A percentile compares a stretch with the other conserved stretches of the same genome.
Evolutionary conservation across 2,329 filamentous ascomycete species (phyloP).

Genomic region (Claviceps maximensis): DNA sequence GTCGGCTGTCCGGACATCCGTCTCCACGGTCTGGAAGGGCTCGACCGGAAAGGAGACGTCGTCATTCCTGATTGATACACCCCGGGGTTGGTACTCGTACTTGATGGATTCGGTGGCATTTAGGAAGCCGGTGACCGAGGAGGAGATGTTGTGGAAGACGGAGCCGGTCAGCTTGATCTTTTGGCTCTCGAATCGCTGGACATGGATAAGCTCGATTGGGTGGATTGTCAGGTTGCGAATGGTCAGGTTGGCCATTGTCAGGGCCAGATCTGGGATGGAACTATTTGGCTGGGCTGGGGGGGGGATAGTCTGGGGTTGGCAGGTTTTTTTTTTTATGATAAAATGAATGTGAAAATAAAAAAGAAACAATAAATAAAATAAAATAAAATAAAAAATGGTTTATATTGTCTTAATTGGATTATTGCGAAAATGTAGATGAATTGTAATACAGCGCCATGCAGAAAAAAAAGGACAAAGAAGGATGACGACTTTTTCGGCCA

Average conservation of each 20-base stretch:
- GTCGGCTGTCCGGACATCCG: constrained; percentile 45
- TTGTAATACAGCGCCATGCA: neutral
- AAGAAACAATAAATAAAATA: too few relatives aligned
- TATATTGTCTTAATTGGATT: too few relatives aligned
- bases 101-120: constrained; percentile 25
- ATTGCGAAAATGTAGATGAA: too few relatives aligned
- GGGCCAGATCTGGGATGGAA: too few relatives aligned
- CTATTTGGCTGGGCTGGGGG: too few relatives aligned
- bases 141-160: constrained; percentile 31
- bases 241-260: constrained; percentile 42
- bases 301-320: neutral
- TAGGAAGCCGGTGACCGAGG: constrained; percentile 29
- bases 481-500: too few relatives aligned
- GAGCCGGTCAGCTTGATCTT: constrained; percentile 28
- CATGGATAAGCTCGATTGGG: constrained; percentile 55
- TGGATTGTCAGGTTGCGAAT: constrained; percentile 73
- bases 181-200: constrained; percentile 58
- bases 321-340: neutral
- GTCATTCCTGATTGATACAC: constrained; percentile 45
- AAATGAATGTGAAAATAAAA: too few relatives aligned
- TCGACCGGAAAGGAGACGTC: constrained; percentile 50
- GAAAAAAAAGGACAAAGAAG: too few relatives aligned
- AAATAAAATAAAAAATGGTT: too few relatives aligned
- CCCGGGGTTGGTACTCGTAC: constrained; percentile 29
- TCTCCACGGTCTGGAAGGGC: constrained; percentile 50